Percentiles rank a stretch among this genome's conserved stretches.
Evolutionary conservation across 2,329 filamentous ascomycete species (phyloP).

Genomic region (Colletotrichum sojae): DNA sequence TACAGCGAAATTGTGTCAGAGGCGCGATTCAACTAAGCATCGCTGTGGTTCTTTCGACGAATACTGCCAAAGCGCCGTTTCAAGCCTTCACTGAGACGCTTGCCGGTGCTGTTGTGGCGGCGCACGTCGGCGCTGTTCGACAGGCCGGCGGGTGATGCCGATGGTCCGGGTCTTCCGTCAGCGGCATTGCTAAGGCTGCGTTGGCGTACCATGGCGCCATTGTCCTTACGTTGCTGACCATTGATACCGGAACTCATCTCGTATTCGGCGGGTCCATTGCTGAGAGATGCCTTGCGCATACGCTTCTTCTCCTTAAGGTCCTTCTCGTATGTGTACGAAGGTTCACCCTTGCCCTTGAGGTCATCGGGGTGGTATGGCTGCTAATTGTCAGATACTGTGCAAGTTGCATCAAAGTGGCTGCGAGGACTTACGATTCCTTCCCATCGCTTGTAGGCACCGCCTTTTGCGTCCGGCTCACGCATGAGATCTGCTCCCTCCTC

Average conservation of each 20-base stretch:
- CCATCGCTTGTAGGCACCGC: constrained; percentile 85
- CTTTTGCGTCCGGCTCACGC: constrained; percentile 76
- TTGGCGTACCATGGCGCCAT: constrained; percentile 52
- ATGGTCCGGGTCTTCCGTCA: constrained; percentile 44
- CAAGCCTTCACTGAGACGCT: constrained; percentile 63
- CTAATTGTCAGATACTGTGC: constrained; percentile 16
- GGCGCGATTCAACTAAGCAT: constrained; percentile 9
- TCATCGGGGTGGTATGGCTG: constrained; percentile 81
- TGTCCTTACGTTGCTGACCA: constrained; percentile 43
- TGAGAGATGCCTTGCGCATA: constrained; percentile 44
- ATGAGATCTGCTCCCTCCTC: constrained; percentile 90
- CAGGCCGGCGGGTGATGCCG: constrained; percentile 40
- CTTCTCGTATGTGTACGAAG: constrained; percentile 79
- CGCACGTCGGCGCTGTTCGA: constrained; percentile 47
- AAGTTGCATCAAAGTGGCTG: background rate
- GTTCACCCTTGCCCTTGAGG: constrained; percentile 86
- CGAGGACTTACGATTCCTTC: constrained; percentile 75
- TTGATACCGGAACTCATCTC: constrained; percentile 63
- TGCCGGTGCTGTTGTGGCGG: constrained; percentile 59
- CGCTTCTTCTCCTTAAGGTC: constrained; percentile 72
- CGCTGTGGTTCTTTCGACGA: constrained; percentile 57
- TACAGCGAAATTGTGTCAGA: background rate
- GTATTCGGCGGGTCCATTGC: constrained; percentile 54
- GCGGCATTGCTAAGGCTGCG: constrained; percentile 60
- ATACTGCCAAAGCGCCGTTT: constrained; percentile 69